phyloP scores from a whole-genome alignment of 1,284 basidiomycete species.

The Malassezia caprae region DNA sequence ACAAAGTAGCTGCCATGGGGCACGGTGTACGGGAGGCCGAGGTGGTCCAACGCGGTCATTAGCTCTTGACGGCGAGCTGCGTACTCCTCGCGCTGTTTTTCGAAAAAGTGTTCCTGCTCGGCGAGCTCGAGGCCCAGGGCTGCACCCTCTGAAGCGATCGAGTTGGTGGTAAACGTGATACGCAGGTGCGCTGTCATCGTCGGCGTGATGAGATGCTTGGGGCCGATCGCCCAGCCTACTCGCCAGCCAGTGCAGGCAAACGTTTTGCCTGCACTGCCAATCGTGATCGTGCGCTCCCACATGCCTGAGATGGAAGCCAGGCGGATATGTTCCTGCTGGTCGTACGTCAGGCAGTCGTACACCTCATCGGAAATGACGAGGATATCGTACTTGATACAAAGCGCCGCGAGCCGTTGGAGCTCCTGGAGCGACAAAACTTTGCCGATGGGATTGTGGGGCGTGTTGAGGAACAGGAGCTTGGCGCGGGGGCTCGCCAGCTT shows the following conservation, averaged over 20 bases:
- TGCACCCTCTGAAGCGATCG: conserved; percentile 62
- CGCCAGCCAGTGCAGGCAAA: conserved; percentile 98
- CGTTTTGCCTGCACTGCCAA: conserved; percentile 68
- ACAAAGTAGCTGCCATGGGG: conserved; percentile 42
- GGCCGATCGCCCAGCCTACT: conserved; percentile 88
- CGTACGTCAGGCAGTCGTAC: conserved; percentile 87
- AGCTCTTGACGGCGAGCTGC: conserved; percentile 66
- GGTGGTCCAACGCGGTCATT: conserved; percentile 65
- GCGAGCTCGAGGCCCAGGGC: conserved; percentile 59
- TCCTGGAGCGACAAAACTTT: conserved; percentile 83
- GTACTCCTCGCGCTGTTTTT: conserved; percentile 69
- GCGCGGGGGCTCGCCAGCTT: conserved; percentile 80
- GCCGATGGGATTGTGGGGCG: conserved; percentile 65
- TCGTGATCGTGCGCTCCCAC: conserved; percentile 87
- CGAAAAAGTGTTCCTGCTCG: conserved; percentile 64
- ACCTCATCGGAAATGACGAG: conserved; percentile 85
- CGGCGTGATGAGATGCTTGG: conserved; percentile 68
- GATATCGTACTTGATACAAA: conserved; percentile 85
- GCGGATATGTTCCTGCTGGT: conserved; percentile 74
- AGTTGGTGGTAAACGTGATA: conserved; percentile 89
- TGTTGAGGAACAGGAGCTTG: conserved; percentile 56
- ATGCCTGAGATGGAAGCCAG: conserved; percentile 70
- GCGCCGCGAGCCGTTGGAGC: conserved; percentile 67
- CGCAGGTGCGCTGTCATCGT: conserved; percentile 81
- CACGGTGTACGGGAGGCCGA: conserved; percentile 66